Base-by-base conservation (phyloP, 768 basidiomycete genomes). In the Lactifluus volemus region DNA sequence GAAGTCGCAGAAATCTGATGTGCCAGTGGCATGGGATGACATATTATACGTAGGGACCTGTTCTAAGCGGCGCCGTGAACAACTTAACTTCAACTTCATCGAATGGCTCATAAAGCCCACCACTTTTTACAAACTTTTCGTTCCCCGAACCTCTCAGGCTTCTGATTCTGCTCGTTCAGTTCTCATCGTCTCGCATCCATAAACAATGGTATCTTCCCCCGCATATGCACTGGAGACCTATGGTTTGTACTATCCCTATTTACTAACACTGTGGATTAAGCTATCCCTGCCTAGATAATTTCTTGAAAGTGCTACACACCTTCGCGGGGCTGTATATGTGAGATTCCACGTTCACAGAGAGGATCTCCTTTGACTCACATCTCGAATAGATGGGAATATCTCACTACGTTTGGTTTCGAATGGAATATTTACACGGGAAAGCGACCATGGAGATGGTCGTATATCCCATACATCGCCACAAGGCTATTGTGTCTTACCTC, bases 391-490 rank as follows among this genome's bases (percentile, higher is more conserved):
- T 61, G 60, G 60, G 60, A 61, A 29, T 61, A 21, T 34, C 3
- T 56, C 8, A 61, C 30, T n/a, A 50, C 54, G 0, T 29, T 61
- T 10, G 30, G 5, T 14, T 61, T 61, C n/a, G 54, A 55, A 14
- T 50, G 47, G 54, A 39, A 56, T 32, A 21, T 61, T 7, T 56
- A 36, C 54, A 61, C 60, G n/a, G 39, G 60, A 19, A n/a, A 30
- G 29, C 54, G 60, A 14, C 54, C n/a, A n/a, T 56, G 54, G 54
- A 54, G 60, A 39, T 61, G 60, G 60, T 56, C 60, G 4, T 49
- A 56, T n/a, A 48, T 54, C 19, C 17, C 36, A 3, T 61, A 61
- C 49, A 6, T 56, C 48, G 14, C 42, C n/a, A 30, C 54, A 25
- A 25, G 60, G 47, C 0, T 29, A 1, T 19, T 56, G 3, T 39